Conservation (phyloP, 2,329 filamentous ascomycete species). For the Onygena corvina region DNA sequence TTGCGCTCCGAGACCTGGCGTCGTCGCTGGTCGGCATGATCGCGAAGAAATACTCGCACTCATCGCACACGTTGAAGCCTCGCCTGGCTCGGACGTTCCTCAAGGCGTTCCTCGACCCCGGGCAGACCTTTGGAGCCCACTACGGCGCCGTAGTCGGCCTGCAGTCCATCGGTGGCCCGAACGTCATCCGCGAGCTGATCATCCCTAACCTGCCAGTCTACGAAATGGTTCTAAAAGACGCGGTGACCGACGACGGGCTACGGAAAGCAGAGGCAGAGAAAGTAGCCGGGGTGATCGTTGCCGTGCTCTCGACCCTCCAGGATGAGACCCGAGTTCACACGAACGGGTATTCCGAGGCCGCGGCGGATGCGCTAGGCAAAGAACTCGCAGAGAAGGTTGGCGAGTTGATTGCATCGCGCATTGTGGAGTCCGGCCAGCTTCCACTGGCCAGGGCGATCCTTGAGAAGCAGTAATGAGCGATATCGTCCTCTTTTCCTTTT, state of each 20-base stretch:
- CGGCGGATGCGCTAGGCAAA: conserved; percentile 29
- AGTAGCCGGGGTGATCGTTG: conserved; percentile 47
- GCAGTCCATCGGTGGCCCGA: conserved; percentile 58
- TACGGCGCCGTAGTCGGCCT: conserved; percentile 81
- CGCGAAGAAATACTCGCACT: conserved; percentile 65
- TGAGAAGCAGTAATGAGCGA: conserved; percentile 12
- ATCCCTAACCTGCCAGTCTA: conserved; percentile 55
- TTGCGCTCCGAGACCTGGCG: conserved; percentile 70
- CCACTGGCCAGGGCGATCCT: conserved; percentile 32
- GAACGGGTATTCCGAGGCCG: conserved; percentile 31
- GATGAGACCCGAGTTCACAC: conserved; percentile 32
- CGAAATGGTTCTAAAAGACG: conserved; percentile 48
- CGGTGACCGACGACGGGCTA: conserved; percentile 40
- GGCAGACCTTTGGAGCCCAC: conserved; percentile 68
- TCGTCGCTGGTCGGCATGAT: conserved; percentile 71
- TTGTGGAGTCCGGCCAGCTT: conserved; percentile 32
- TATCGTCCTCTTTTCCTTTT: background rate
- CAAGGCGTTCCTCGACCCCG: conserved; percentile 80
- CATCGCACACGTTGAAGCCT: conserved; percentile 70
- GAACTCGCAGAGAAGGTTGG: conserved; percentile 32
- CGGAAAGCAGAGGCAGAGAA: conserved; percentile 49
- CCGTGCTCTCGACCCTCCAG: conserved; percentile 44
- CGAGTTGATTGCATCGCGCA: conserved; percentile 30
- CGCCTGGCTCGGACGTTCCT: conserved; percentile 87
- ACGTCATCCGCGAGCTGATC: conserved; percentile 52